These are phyloP conservation scores for Gracilaria caudata DNA, from an alignment of 23 red algal genomes.

Conservation along the genomic window DNA sequence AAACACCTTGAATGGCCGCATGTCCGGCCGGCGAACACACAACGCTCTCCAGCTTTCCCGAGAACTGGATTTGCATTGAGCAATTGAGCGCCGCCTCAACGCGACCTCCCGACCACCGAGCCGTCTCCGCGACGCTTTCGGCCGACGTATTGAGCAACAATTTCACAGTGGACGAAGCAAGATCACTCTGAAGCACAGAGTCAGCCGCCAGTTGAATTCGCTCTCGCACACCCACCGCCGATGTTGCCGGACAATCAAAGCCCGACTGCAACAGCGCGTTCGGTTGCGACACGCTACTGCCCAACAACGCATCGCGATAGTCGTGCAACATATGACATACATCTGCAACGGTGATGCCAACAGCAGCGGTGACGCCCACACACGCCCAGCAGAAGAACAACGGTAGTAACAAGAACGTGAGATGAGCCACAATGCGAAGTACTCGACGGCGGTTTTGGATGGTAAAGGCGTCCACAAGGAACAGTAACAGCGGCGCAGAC, in stretches of 20 bases:
- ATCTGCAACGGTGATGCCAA: conserved; percentile 40
- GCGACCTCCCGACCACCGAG: conserved; percentile 28
- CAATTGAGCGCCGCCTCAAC: conserved; percentile 33
- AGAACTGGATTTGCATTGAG: conserved; percentile 40
- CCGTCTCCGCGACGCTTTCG: conserved; percentile 29
- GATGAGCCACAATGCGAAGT: conserved; percentile 15
- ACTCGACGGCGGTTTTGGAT: conserved; percentile 12
- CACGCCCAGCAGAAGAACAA: conserved; percentile 47
- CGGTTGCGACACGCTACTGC: background rate
- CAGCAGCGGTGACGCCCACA: conserved; percentile 54
- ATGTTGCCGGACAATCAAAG: conserved; percentile 25
- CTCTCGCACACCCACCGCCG: conserved; percentile 8
- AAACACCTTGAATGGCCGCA: conserved; percentile 42
- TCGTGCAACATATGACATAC: conserved; percentile 50
- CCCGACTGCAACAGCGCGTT: conserved; percentile 46
- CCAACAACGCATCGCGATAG: conserved; percentile 46
- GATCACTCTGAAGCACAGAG: conserved; percentile 41
- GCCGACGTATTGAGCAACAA: conserved; percentile 37
- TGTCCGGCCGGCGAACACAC: conserved; percentile 38
- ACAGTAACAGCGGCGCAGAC: conserved; percentile 32
- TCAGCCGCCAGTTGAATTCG: conserved; percentile 33
- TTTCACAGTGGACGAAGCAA: conserved; percentile 26
- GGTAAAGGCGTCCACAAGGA: conserved; percentile 41
- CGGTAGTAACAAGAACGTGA: conserved; percentile 42
- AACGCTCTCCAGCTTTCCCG: conserved; percentile 52